Conservation (phyloP, 164 flowering plant genomes). For the Kingdonia uniflora region DNA sequence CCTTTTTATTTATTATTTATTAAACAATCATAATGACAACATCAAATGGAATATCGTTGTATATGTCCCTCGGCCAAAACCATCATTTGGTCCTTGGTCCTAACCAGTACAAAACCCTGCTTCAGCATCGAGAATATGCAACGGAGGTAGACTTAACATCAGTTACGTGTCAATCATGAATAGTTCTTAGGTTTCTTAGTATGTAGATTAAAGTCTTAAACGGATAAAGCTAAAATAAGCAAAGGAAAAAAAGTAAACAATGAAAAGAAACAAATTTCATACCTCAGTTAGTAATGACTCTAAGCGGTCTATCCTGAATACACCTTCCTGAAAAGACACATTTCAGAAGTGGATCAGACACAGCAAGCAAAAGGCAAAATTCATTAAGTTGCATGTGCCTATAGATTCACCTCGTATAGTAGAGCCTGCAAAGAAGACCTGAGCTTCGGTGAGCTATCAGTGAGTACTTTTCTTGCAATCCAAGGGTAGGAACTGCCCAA, state of each 20-base stretch:
- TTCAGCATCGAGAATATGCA: not conserved
- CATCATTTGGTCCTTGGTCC: no score
- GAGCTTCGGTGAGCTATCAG: conserved; percentile 78
- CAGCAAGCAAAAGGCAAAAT: not conserved
- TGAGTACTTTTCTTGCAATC: conserved; percentile 92
- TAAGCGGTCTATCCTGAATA: conserved; percentile 85
- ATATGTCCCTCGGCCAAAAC: not conserved
- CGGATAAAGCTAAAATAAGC: not conserved
- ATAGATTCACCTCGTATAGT: conserved; percentile 59
- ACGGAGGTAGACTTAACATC: not conserved
- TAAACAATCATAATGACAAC: no score
- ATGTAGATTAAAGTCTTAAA: not conserved
- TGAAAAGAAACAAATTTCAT: conserved; percentile 7
- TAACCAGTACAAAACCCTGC: no score
- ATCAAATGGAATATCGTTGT: no score
- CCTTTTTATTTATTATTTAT: no score
- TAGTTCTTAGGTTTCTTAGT: not conserved
- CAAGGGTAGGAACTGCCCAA: conserved; percentile 93
- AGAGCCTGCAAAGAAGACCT: conserved; percentile 59
- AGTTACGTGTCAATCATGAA: not conserved
- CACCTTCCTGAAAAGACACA: conserved; percentile 56
- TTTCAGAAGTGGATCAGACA: conserved; percentile 3
- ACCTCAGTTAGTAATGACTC: conserved; percentile 86
- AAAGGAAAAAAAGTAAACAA: not conserved
- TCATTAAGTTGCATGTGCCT: not conserved